Conservation (phyloP, 805 yeast genomes). For the Jamesozyma spencerorum region DNA sequence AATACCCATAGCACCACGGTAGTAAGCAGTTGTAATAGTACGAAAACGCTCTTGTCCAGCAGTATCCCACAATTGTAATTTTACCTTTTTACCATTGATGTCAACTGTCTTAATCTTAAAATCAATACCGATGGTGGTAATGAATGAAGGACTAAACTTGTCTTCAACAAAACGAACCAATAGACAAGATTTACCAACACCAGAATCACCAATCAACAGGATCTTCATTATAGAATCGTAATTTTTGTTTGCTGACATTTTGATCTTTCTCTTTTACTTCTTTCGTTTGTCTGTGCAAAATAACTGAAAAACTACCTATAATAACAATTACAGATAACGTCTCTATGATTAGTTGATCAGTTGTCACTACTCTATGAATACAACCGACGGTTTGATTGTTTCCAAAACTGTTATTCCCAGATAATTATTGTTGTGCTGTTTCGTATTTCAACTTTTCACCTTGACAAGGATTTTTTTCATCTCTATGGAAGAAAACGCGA, state of each 20-base stretch:
- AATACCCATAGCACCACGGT: slow-evolving; percentile 85
- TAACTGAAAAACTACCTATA: too few relatives aligned
- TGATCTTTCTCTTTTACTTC: not conserved
- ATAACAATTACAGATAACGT: too few relatives aligned
- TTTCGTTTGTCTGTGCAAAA: too few relatives aligned
- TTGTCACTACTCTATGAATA: too few relatives aligned
- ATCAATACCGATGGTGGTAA: slow-evolving; percentile 96
- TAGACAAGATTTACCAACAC: slow-evolving; percentile 84
- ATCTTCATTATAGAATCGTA: slow-evolving; percentile 89
- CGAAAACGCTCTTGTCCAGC: slow-evolving; percentile 97
- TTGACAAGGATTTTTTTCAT: too few relatives aligned
- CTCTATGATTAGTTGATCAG: too few relatives aligned
- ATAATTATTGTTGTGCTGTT: too few relatives aligned
- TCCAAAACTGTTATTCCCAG: too few relatives aligned
- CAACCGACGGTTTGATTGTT: too few relatives aligned
- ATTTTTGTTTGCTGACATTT: slow-evolving; percentile 28
- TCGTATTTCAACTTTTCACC: too few relatives aligned
- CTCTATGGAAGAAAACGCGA: too few relatives aligned
- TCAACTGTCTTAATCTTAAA: slow-evolving; percentile 95
- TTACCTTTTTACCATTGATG: slow-evolving; percentile 83
- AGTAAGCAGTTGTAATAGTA: slow-evolving; percentile 87
- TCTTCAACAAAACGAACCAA: slow-evolving; percentile 90
- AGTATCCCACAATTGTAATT: slow-evolving; percentile 94
- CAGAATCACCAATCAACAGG: slow-evolving; percentile 87
- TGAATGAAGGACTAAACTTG: slow-evolving; percentile 91